Conservation (phyloP, 2,329 filamentous ascomycete genomes). For the Helotiales sp. region DNA sequence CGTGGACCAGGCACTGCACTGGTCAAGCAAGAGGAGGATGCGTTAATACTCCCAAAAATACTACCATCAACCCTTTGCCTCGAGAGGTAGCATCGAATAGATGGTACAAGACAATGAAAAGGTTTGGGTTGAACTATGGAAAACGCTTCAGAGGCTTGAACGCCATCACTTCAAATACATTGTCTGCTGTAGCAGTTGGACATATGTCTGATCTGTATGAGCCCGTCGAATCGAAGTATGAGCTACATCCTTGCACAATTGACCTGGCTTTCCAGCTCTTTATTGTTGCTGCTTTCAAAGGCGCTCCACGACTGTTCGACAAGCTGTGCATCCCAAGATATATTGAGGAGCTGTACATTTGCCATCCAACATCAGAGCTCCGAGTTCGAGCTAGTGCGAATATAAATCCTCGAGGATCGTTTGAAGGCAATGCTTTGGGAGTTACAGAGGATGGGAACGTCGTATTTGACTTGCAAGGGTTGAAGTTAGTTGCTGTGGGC, state of each 20-base stretch:
- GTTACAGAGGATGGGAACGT: slow-evolving; percentile 14
- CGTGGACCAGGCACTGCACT: slow-evolving; percentile 7
- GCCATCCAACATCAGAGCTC: not conserved
- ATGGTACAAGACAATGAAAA: not conserved
- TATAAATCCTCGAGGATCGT: not conserved
- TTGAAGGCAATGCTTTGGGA: not conserved
- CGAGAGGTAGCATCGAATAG: not conserved
- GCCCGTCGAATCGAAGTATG: not conserved
- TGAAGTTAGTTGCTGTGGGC: not conserved
- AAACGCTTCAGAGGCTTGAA: not conserved
- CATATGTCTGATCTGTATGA: not conserved
- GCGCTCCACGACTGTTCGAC: not conserved
- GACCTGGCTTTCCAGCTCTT: not conserved
- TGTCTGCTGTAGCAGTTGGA: not conserved
- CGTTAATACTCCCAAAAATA: not conserved
- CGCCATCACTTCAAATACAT: not conserved
- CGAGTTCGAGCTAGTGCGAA: not conserved
- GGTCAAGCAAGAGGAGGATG: not conserved
- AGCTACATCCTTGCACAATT: not conserved
- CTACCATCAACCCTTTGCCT: not conserved
- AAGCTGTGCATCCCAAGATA: not conserved
- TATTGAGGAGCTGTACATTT: not conserved
- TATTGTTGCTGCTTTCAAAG: not conserved
- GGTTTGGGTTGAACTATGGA: not conserved
- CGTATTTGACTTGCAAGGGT: not conserved